Percentiles rank a stretch among this genome's conserved stretches.
Evolutionary conservation across 495 filamentous ascomycete species (phyloP).

Genomic region (Cenococcum geophilum): DNA sequence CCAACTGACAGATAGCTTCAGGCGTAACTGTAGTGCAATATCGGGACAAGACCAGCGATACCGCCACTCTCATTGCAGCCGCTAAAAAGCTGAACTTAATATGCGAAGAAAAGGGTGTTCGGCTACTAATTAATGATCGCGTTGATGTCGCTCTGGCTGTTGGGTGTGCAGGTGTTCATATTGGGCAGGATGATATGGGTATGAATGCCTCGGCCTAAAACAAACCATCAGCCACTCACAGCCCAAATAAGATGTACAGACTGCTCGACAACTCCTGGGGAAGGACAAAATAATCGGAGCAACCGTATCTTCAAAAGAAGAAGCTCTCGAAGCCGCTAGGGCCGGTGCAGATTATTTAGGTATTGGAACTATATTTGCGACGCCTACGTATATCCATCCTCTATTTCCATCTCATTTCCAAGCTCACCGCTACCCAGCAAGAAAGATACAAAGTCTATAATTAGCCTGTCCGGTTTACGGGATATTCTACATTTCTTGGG

Average conservation of each 20-base stretch:
- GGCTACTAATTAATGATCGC: conserved; percentile 92
- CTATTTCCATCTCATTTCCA: not conserved
- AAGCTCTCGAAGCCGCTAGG: conserved; percentile 59
- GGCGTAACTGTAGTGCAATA: conserved; percentile 85
- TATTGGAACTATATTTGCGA: conserved; percentile 62
- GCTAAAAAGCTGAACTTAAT: conserved; percentile 65
- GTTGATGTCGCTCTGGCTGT: conserved; percentile 83
- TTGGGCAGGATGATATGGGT: conserved; percentile 94
- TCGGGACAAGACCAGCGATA: conserved; percentile 80
- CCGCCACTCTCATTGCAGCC: conserved; percentile 61
- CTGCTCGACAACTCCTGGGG: conserved; percentile 68
- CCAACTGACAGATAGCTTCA: conserved; percentile 31
- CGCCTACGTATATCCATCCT: conserved; percentile 56
- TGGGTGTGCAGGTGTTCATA: conserved; percentile 83
- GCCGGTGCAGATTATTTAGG: conserved; percentile 83
- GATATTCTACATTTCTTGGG: conserved; percentile 59
- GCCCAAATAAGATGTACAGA: conserved; percentile 46
- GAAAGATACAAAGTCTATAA: conserved; percentile 71
- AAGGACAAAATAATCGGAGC: conserved; percentile 65
- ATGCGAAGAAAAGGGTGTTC: conserved; percentile 61
- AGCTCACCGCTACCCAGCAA: conserved; percentile 42
- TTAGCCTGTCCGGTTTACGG: conserved; percentile 72
- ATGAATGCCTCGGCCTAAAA: conserved; percentile 24
- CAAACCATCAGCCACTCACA: not conserved
- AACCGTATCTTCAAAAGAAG: conserved; percentile 59